Evolutionary conservation across 805 yeast genomes (phyloP).

Genomic region (Zygosaccharomyces bisporus): DNA sequence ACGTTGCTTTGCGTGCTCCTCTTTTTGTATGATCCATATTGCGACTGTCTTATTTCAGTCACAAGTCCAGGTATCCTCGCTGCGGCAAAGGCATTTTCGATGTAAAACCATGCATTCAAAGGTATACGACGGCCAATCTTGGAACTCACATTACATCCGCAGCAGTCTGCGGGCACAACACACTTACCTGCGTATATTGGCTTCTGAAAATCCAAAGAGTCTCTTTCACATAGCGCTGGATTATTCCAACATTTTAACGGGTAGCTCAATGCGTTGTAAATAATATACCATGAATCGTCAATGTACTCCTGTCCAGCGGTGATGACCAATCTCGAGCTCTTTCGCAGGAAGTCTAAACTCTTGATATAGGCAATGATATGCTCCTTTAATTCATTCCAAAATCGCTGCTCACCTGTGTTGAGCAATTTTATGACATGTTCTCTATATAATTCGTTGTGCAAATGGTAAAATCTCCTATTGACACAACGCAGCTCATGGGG

Average conservation of each 20-base stretch:
- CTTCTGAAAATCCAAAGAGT: constrained; percentile 12
- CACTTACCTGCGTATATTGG: constrained; percentile 13
- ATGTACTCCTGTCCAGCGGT: constrained; percentile 11
- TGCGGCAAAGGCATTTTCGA: constrained; percentile 16
- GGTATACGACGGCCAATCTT: constrained; percentile 9
- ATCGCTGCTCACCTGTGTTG: constrained; percentile 2
- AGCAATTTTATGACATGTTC: constrained; percentile 12
- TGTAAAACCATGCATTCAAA: constrained; percentile 23
- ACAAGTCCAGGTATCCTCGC: constrained; percentile 15
- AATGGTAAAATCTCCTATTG: constrained; percentile 10
- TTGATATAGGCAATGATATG: constrained; percentile 10
- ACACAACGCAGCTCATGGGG: constrained; percentile 12
- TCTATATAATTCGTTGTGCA: constrained; percentile 19
- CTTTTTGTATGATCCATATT: constrained; percentile 13
- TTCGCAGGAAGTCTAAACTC: constrained; percentile 18
- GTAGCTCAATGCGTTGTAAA: constrained; percentile 16
- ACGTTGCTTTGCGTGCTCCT: constrained; percentile 16
- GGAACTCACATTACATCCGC: background rate
- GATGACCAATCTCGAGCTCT: constrained; percentile 9
- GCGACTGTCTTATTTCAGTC: constrained; percentile 17
- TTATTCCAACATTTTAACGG: constrained; percentile 15
- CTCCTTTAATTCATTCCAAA: constrained; percentile 13
- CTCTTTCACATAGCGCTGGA: constrained; percentile 3
- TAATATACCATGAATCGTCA: constrained; percentile 25
- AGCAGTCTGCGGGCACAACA: constrained; percentile 8